Conservation (phyloP, 805 yeast genomes). For the Metschnikowia lochheadii region DNA sequence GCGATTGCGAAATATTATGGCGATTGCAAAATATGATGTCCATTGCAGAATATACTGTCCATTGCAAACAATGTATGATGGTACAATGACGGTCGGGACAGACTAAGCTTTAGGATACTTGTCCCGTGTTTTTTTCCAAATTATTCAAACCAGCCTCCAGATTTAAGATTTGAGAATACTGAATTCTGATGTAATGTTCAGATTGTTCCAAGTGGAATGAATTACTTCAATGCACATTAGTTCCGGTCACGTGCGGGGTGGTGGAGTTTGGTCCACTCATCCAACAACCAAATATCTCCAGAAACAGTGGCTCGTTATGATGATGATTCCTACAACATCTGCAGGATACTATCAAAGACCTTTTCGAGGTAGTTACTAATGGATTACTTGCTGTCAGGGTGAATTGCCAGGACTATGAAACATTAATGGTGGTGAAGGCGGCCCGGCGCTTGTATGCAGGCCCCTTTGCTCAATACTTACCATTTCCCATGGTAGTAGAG, state of each 20-base stretch:
- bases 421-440: slow-evolving; percentile 83
- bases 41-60: no score
- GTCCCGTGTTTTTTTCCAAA: no score
- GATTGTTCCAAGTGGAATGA: slow-evolving; percentile 96
- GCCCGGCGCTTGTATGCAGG: slow-evolving; percentile 85
- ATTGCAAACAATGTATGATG: no score
- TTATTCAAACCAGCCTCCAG: no score
- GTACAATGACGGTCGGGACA: no score
- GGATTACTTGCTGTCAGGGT: slow-evolving; percentile 84
- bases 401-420: slow-evolving; percentile 83
- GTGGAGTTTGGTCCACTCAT: slow-evolving; percentile 91
- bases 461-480: slow-evolving; percentile 64
- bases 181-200: slow-evolving; percentile 77
- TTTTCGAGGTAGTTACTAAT: slow-evolving; percentile 65
- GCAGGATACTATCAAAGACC: slow-evolving; percentile 67
- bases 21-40: no score
- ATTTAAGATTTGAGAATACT: no score
- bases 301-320: slow-evolving; percentile 61
- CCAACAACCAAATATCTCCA: slow-evolving; percentile 49
- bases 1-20: no score
- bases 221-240: slow-evolving; percentile 92
- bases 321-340: slow-evolving; percentile 61
- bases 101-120: no score
- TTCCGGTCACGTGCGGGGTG: slow-evolving; percentile 93
- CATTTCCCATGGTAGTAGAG: slow-evolving; percentile 81